phyloP scores from a whole-genome alignment of 2,329 filamentous ascomycete species.

The Boeremia exigua region DNA sequence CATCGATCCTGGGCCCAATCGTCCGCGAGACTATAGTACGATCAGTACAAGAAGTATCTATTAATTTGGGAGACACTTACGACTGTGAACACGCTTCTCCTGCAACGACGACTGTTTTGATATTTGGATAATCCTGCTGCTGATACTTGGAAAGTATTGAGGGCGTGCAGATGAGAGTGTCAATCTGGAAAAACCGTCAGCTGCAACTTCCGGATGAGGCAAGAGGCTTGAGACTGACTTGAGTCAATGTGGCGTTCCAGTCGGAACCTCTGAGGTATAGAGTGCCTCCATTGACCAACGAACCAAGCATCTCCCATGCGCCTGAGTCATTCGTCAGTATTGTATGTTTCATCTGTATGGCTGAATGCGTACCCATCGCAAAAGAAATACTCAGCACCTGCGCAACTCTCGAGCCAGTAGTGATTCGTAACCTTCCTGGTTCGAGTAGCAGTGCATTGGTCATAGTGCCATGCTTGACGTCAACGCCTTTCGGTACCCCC shows the following conservation, averaged over 20 bases:
- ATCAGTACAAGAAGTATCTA: constrained; percentile 2
- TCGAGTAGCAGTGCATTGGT: constrained; percentile 60
- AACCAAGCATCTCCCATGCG: constrained; percentile 65
- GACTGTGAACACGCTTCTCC: constrained; percentile 59
- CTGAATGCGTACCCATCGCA: constrained; percentile 61
- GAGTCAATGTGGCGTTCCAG: constrained; percentile 56
- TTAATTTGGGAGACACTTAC: constrained; percentile 39
- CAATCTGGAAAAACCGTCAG: constrained; percentile 45
- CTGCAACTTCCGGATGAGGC: not conserved
- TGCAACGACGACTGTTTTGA: constrained; percentile 61
- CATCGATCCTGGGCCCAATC: constrained; percentile 57
- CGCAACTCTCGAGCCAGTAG: constrained; percentile 58
- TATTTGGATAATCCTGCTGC: constrained; percentile 56
- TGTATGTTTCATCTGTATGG: not conserved
- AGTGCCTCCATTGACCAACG: constrained; percentile 64
- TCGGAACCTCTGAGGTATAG: constrained; percentile 59
- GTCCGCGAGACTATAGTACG: constrained; percentile 55
- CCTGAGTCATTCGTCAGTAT: constrained; percentile 47
- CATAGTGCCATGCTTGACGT: constrained; percentile 63
- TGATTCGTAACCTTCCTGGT: constrained; percentile 60
- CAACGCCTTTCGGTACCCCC: constrained; percentile 66
- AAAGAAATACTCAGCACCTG: constrained; percentile 66
- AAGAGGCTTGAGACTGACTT: constrained; percentile 45
- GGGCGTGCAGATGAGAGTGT: constrained; percentile 63
- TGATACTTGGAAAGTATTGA: constrained; percentile 61